Percentiles rank a stretch among this genome's conserved stretches.
Conservation (phyloP, 257 asterid species). For the Capsicum baccatum region DNA sequence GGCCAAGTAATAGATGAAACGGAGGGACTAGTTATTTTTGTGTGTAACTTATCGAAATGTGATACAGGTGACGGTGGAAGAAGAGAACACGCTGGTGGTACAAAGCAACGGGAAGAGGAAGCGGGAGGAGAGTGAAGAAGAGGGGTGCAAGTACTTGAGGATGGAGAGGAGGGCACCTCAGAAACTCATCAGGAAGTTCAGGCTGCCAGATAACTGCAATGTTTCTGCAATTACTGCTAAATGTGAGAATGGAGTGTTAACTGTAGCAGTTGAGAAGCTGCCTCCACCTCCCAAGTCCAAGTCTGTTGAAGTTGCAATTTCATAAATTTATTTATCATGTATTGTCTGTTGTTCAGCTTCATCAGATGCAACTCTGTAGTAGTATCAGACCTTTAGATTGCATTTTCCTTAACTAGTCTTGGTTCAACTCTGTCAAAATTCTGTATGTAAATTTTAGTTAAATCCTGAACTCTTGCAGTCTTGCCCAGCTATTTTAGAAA, state of each 20-base stretch:
- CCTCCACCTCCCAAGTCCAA: slow-evolving; percentile 79
- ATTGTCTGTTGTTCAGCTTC: neutral
- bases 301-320: slow-evolving; percentile 60
- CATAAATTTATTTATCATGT: slow-evolving; percentile 34
- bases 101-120: slow-evolving; percentile 83
- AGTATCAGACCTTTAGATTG: neutral
- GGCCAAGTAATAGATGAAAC: too few relatives aligned
- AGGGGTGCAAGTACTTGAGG: slow-evolving; percentile 73
- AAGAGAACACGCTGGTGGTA: slow-evolving; percentile 65
- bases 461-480: neutral
- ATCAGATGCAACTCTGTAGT: neutral
- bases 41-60: neutral
- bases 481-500: neutral
- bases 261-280: slow-evolving; percentile 70
- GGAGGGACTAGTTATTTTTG: neutral
- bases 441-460: neutral
- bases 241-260: slow-evolving; percentile 76
- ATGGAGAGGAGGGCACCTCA: slow-evolving; percentile 65
- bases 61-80: slow-evolving; percentile 71
- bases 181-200: slow-evolving; percentile 66
- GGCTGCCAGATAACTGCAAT: slow-evolving; percentile 63
- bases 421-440: neutral
- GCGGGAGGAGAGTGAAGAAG: slow-evolving; percentile 76
- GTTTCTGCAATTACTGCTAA: slow-evolving; percentile 60
- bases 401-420: neutral